These are phyloP conservation scores for Stellera chamaejasme DNA, from an alignment of 345 rosid genomes.

Conservation along the genomic window DNA sequence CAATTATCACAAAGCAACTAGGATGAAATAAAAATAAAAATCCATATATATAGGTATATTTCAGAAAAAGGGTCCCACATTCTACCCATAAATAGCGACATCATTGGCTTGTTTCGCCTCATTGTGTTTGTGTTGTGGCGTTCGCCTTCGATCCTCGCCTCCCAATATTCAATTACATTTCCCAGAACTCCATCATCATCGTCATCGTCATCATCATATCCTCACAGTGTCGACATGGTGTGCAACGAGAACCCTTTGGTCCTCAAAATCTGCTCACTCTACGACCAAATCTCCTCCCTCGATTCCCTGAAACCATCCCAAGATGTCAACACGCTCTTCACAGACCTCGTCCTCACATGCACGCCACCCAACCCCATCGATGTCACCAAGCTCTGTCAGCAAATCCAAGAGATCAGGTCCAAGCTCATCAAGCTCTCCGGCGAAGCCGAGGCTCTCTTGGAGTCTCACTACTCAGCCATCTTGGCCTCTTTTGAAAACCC, in stretches of 20 bases:
- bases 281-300: slow-evolving; percentile 62
- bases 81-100: slow-evolving; percentile 27
- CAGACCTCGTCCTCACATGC: slow-evolving; percentile 71
- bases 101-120: slow-evolving; percentile 16
- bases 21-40: neutral
- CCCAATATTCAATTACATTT: too few relatives aligned
- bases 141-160: neutral
- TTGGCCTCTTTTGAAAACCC: slow-evolving; percentile 60
- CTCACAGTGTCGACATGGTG: slow-evolving; percentile 69
- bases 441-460: slow-evolving; percentile 64
- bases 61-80: slow-evolving; percentile 21
- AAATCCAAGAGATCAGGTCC: slow-evolving; percentile 55
- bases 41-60: too few relatives aligned
- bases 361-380: slow-evolving; percentile 71
- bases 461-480: slow-evolving; percentile 59
- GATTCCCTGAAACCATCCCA: slow-evolving; percentile 60
- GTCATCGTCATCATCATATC: too few relatives aligned
- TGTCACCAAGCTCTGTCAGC: slow-evolving; percentile 46
- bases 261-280: slow-evolving; percentile 38
- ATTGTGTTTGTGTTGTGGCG: slow-evolving; percentile 2
- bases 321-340: slow-evolving; percentile 81
- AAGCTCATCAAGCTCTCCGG: slow-evolving; percentile 71
- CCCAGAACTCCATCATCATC: too few relatives aligned
- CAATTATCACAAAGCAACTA: too few relatives aligned
- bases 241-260: slow-evolving; percentile 57